phyloP scores from a whole-genome alignment of 306 rosid species.

The Luffa acutangula region DNA sequence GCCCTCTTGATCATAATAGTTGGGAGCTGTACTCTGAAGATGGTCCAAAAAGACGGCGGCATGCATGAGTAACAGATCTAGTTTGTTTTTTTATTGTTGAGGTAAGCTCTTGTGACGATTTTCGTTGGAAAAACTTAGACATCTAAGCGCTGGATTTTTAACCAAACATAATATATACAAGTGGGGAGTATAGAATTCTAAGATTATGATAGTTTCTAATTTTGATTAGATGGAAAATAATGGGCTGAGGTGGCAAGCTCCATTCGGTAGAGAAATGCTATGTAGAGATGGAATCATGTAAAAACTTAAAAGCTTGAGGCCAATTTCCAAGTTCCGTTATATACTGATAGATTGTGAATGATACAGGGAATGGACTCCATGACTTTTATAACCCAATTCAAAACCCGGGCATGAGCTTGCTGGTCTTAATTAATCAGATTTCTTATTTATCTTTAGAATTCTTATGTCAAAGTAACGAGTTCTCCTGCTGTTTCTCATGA shows the following conservation, averaged over 20 bases:
- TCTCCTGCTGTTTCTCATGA: neutral
- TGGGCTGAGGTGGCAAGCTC: no score
- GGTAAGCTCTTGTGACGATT: neutral
- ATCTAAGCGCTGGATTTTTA: no score
- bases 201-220: no score
- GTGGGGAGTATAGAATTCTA: no score
- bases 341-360: neutral
- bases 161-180: no score
- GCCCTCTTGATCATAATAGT: conserved; percentile 49
- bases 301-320: neutral
- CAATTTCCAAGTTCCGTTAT: neutral
- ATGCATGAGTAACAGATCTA: conserved; percentile 18
- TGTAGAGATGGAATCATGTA: neutral
- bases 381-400: neutral
- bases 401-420: neutral
- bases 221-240: no score
- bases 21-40: conserved; percentile 68
- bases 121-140: neutral
- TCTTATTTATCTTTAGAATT: neutral
- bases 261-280: no score
- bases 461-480: neutral
- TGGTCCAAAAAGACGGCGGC: conserved; percentile 71
- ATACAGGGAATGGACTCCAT: neutral
- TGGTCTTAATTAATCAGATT: neutral
- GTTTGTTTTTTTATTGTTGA: neutral